Conservation (phyloP, 768 basidiomycete genomes). For the Calocybe gangraenosa region DNA sequence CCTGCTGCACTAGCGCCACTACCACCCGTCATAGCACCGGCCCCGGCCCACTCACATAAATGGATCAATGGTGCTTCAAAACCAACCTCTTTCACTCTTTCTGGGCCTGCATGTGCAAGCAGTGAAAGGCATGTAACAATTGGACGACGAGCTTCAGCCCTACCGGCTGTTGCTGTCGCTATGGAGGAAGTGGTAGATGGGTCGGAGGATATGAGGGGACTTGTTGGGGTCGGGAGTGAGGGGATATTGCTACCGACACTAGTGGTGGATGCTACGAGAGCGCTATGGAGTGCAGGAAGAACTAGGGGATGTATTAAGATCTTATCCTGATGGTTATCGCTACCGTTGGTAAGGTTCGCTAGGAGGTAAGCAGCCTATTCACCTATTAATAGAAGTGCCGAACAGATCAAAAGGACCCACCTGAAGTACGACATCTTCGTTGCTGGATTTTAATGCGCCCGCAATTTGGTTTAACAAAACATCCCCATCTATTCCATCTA, state of each 20-base stretch:
- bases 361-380: constrained; percentile 51
- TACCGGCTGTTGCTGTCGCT: neutral
- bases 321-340: constrained; percentile 40
- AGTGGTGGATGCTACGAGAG: constrained; percentile 55
- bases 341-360: constrained; percentile 67
- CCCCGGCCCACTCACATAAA: constrained; percentile 34
- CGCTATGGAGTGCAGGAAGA: constrained; percentile 48
- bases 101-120: constrained; percentile 42
- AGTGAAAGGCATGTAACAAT: constrained; percentile 57
- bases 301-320: constrained; percentile 51
- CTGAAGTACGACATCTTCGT: constrained; percentile 53
- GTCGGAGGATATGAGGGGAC: neutral
- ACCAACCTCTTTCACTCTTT: constrained; percentile 30
- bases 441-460: constrained; percentile 42
- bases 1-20: constrained; percentile 38
- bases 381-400: neutral
- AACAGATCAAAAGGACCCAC: constrained; percentile 21
- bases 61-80: constrained; percentile 36
- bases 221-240: neutral
- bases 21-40: constrained; percentile 20
- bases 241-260: too few species aligned
- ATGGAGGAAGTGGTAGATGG: neutral
- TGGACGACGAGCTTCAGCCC: constrained; percentile 48
- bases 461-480: constrained; percentile 43
- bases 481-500: constrained; percentile 46